Base-by-base conservation (phyloP, 129 eudicot species). In the Flaveria sonorensis region DNA sequence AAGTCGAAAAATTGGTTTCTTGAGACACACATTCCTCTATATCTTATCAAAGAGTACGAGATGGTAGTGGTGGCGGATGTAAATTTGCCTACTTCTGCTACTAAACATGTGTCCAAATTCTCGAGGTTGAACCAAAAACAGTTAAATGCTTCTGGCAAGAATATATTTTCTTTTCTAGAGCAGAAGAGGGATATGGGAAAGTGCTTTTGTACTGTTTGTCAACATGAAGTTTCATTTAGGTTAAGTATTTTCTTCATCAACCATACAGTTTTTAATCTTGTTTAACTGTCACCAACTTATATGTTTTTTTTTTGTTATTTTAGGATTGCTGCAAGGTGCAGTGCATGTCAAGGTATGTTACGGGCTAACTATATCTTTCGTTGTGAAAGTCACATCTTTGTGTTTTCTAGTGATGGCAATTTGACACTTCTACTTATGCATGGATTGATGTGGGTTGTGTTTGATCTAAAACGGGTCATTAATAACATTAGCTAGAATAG, bases 21-120 rank as follows among this genome's bases (percentile, higher is more conserved):
- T 19, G 99, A 95, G 78, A 59, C 79, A 16, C 92, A 87, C 39
- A 78, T 95, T 68, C 99, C 99, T 79, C 78, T 95, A 23, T 95
- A 95, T 82, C 83, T 91, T 81, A 88, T 95, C 63, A 95, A 87
- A 82, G 96, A 88, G 71, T 92, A 84, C 70, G 99, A 89, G 81
- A 85, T 72, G 46, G 69, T 10, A 6, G 21, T 30, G 20, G 69
- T 30, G 10, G 69, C 69, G 13, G 20, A 30, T 63, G 71, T 69
- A 71, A 57, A 52, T 6, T 53, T 48, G 42, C 61, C 78, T 45
- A 76, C 83, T 5, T 7, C 69, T 45, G 76, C 62, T 55, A 84
- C 74, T 52, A 88, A 79, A 79, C 77, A 80, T 18, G 79, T 30
- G 77, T 74, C 65, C 60, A 60, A 19, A 9, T 77, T 81, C 18